A percentile compares a stretch with the other conserved stretches of the same genome.
Conservation (phyloP, 179 eudicot genomes). For the Beta macrorhiza region DNA sequence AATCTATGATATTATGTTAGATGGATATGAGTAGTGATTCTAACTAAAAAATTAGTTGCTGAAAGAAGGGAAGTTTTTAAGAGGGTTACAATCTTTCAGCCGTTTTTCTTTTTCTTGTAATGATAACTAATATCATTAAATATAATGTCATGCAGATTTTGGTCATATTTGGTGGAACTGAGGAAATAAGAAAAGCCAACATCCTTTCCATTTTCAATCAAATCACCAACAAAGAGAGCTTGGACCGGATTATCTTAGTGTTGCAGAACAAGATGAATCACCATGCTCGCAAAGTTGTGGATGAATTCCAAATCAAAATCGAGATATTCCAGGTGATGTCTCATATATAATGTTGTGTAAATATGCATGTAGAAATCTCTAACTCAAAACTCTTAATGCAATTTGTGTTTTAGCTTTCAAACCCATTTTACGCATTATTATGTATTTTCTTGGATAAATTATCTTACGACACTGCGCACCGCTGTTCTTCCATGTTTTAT, state of each 20-base stretch:
- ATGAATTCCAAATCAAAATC: constrained; percentile 32
- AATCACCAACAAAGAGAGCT: constrained; percentile 27
- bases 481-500: too few relatives aligned
- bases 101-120: not conserved
- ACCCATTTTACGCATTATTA: too few relatives aligned
- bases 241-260: constrained; percentile 36
- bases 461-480: too few relatives aligned
- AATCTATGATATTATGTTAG: too few relatives aligned
- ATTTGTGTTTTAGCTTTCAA: not conserved
- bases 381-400: not conserved
- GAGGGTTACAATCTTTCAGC: not conserved
- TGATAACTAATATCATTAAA: not conserved
- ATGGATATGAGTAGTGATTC: too few relatives aligned
- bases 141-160: constrained; percentile 32
- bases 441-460: too few relatives aligned
- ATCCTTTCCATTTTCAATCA: constrained; percentile 29
- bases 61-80: too few relatives aligned
- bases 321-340: constrained; percentile 35
- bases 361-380: not conserved
- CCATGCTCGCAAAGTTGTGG: constrained; percentile 38
- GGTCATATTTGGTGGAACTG: constrained; percentile 43
- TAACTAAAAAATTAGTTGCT: too few relatives aligned
- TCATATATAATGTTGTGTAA: not conserved
- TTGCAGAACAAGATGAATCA: constrained; percentile 43
- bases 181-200: constrained; percentile 30